These are phyloP conservation scores for Murraya paniculata DNA, from an alignment of 345 rosid genomes.

Conservation along the genomic window DNA sequence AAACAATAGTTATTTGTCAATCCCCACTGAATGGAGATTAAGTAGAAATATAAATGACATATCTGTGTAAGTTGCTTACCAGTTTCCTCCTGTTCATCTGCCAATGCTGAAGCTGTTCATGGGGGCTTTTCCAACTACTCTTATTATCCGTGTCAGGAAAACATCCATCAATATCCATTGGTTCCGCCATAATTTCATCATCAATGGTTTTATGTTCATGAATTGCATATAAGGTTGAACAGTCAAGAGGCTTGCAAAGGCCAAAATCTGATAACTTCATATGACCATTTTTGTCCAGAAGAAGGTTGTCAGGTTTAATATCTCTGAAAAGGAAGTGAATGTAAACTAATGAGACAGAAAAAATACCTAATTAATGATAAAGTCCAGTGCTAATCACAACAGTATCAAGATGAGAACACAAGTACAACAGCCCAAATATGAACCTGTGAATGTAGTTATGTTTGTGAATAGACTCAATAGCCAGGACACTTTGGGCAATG, in stretches of 20 bases:
- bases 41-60: background rate
- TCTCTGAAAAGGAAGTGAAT: conserved; percentile 51
- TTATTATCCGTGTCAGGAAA: conserved; percentile 70
- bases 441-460: conserved; percentile 95
- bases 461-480: conserved; percentile 92
- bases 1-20: background rate
- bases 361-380: conserved; percentile 8
- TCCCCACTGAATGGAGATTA: background rate
- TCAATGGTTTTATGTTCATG: conserved; percentile 71
- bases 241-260: conserved; percentile 96
- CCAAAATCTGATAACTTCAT: conserved; percentile 99
- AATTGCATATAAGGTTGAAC: conserved; percentile 70
- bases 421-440: conserved; percentile 20
- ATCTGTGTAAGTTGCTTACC: conserved; percentile 36
- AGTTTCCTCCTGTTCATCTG: conserved; percentile 96
- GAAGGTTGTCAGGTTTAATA: conserved; percentile 96
- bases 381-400: background rate
- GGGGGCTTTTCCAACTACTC: conserved; percentile 85
- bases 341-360: conserved; percentile 20
- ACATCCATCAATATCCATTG: conserved; percentile 87
- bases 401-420: background rate
- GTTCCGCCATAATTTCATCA: conserved; percentile 57
- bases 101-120: conserved; percentile 98
- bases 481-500: conserved; percentile 92
- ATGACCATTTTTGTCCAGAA: conserved; percentile 89